phyloP scores from a whole-genome alignment of 768 basidiomycete species.

The Epithele typhae region DNA sequence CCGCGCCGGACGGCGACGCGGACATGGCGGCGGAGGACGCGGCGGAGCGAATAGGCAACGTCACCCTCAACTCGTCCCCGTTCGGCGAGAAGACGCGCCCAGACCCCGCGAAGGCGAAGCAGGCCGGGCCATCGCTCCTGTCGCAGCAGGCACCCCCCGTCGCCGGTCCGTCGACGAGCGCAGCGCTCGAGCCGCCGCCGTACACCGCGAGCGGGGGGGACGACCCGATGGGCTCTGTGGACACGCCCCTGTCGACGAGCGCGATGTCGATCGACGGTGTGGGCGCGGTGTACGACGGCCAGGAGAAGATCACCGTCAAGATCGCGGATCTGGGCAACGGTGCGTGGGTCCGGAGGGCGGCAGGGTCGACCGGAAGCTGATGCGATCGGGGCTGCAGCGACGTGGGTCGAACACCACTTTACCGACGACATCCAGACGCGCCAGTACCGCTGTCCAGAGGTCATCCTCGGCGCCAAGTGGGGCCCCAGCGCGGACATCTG shows the following conservation, averaged over 20 bases:
- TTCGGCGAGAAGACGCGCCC: slow-evolving; percentile 36
- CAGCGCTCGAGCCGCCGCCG: slow-evolving; percentile 18
- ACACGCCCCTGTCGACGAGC: slow-evolving; percentile 15
- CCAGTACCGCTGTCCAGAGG: slow-evolving; percentile 97
- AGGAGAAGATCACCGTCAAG: slow-evolving; percentile 88
- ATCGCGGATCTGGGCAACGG: slow-evolving; percentile 98
- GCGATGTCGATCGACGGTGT: slow-evolving; percentile 29
- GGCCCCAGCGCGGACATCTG: slow-evolving; percentile 93
- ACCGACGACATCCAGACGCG: slow-evolving; percentile 98
- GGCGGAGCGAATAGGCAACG: slow-evolving; percentile 47
- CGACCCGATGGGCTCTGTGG: slow-evolving; percentile 12
- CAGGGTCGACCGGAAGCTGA: neutral
- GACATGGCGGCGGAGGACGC: slow-evolving; percentile 39
- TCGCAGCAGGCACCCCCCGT: slow-evolving; percentile 58
- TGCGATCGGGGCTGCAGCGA: slow-evolving; percentile 40
- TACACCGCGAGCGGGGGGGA: slow-evolving; percentile 22
- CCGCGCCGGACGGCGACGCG: slow-evolving; percentile 18
- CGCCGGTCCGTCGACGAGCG: slow-evolving; percentile 5
- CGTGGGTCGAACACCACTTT: slow-evolving; percentile 93
- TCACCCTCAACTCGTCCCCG: slow-evolving; percentile 35
- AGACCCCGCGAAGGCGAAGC: slow-evolving; percentile 29
- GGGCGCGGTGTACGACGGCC: slow-evolving; percentile 30
- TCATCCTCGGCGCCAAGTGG: slow-evolving; percentile 96
- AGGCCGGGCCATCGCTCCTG: slow-evolving; percentile 63
- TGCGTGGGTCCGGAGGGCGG: slow-evolving; percentile 28